Evolutionary conservation across 2,329 filamentous ascomycete genomes (phyloP).

Genomic region (Mariannaea sp.): DNA sequence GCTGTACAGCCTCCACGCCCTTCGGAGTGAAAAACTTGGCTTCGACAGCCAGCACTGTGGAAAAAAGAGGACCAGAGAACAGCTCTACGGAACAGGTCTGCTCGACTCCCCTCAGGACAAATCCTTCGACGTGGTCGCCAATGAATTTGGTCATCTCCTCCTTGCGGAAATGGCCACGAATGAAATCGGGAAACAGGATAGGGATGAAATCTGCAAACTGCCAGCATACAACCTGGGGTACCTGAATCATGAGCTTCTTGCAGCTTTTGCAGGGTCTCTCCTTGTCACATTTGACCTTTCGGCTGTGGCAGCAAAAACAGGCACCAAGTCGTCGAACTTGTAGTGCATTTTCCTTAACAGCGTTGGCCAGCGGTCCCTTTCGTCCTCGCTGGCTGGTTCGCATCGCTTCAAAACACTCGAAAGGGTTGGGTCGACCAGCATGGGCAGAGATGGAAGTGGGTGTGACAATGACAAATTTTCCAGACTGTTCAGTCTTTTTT

Average conservation of each 20-base stretch:
- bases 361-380: slow-evolving; percentile 59
- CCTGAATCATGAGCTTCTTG: slow-evolving; percentile 53
- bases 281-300: slow-evolving; percentile 63
- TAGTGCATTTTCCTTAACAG: slow-evolving; percentile 60
- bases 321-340: slow-evolving; percentile 59
- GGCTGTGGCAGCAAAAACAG: slow-evolving; percentile 64
- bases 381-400: slow-evolving; percentile 58
- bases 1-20: slow-evolving; percentile 53
- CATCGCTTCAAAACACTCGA: slow-evolving; percentile 60
- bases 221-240: slow-evolving; percentile 63
- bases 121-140: slow-evolving; percentile 53
- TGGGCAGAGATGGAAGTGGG: slow-evolving; percentile 58
- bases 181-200: slow-evolving; percentile 57
- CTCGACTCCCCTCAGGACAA: slow-evolving; percentile 48
- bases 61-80: slow-evolving; percentile 53
- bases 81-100: slow-evolving; percentile 52
- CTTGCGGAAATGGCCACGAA: slow-evolving; percentile 56
- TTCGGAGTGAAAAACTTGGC: slow-evolving; percentile 59
- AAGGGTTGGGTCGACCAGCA: slow-evolving; percentile 55
- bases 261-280: slow-evolving; percentile 62
- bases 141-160: slow-evolving; percentile 56
- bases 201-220: slow-evolving; percentile 61
- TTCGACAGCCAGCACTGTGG: slow-evolving; percentile 50
- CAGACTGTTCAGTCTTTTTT: slow-evolving; percentile 47
- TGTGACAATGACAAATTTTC: slow-evolving; percentile 61